These are phyloP conservation scores for Colletotrichum lentis DNA, from an alignment of 2,329 filamentous ascomycete species.

Conservation along the genomic window DNA sequence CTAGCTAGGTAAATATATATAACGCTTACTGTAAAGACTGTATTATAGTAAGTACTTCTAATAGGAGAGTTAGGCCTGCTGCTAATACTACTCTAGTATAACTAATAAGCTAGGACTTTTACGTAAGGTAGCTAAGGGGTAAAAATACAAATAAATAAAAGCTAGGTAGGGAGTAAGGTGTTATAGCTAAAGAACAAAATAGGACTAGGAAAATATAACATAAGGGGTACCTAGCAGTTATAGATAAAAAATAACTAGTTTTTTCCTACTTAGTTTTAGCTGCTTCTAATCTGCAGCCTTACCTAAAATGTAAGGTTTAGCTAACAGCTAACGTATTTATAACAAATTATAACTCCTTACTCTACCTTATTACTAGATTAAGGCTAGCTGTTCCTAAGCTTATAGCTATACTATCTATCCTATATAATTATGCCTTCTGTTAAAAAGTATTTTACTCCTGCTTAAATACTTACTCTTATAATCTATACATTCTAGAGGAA, in stretches of 20 bases:
- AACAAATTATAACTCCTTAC: slow-evolving; percentile 12
- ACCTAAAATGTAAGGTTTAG: background rate
- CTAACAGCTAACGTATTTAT: slow-evolving; percentile 4
- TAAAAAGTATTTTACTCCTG: slow-evolving; percentile 2
- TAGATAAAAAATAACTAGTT: no score
- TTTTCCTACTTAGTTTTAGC: no score
- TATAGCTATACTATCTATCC: slow-evolving; percentile 12
- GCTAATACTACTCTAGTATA: background rate
- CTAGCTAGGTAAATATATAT: background rate
- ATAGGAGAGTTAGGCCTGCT: background rate
- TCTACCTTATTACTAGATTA: slow-evolving; percentile 18
- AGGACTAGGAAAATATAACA: no score
- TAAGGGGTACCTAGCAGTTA: no score
- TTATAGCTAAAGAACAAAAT: no score
- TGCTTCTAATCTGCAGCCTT: background rate
- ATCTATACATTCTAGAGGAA: slow-evolving; percentile 45
- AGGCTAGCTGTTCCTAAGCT: slow-evolving; percentile 20
- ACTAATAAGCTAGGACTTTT: background rate
- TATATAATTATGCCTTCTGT: slow-evolving; percentile 1
- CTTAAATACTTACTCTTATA: background rate
- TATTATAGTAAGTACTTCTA: background rate
- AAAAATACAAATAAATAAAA: no score
- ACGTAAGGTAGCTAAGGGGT: background rate
- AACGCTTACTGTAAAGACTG: slow-evolving; percentile 2
- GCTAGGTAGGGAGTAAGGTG: no score